Conservation (phyloP, 805 yeast species). For the Clavispora santaluciae region DNA sequence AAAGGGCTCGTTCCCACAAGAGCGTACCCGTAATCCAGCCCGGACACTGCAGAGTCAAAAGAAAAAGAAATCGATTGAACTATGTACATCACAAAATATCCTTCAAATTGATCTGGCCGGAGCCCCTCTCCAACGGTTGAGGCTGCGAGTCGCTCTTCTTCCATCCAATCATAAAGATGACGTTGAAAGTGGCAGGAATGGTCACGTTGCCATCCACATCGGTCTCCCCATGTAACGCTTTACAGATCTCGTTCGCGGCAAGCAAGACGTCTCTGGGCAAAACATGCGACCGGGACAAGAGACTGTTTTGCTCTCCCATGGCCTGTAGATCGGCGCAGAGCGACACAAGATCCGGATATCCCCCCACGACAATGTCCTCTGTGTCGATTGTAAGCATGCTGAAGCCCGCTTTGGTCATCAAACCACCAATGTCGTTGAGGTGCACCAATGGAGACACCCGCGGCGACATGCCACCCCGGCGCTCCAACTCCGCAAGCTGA, state of each 20-base stretch:
- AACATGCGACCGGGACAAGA: conserved; percentile 40
- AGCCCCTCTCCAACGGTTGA: conserved; percentile 66
- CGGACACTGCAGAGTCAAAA: too few relatives aligned
- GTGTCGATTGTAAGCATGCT: conserved; percentile 78
- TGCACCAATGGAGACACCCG: conserved; percentile 78
- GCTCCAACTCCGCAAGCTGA: conserved; percentile 78
- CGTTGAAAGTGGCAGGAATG: conserved; percentile 76
- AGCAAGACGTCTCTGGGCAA: conserved; percentile 55
- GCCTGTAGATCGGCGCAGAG: conserved; percentile 66
- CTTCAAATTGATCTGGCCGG: conserved; percentile 63
- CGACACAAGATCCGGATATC: conserved; percentile 65
- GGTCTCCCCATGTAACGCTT: conserved; percentile 61
- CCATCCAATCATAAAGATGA: conserved; percentile 88
- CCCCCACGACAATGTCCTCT: conserved; percentile 73
- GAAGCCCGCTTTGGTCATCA: conserved; percentile 72
- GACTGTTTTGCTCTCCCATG: conserved; percentile 84
- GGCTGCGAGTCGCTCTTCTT: conserved; percentile 68
- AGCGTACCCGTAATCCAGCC: too few relatives aligned
- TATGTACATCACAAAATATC: conserved; percentile 42
- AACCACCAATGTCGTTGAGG: conserved; percentile 67
- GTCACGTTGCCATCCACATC: conserved; percentile 42
- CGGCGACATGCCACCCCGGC: conserved; percentile 76
- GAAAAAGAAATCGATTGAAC: neutral
- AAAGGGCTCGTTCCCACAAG: too few relatives aligned
- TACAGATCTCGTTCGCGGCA: conserved; percentile 76